Evolutionary conservation across 2,329 filamentous ascomycete genomes (phyloP).

Genomic region (Colletotrichum horii): DNA sequence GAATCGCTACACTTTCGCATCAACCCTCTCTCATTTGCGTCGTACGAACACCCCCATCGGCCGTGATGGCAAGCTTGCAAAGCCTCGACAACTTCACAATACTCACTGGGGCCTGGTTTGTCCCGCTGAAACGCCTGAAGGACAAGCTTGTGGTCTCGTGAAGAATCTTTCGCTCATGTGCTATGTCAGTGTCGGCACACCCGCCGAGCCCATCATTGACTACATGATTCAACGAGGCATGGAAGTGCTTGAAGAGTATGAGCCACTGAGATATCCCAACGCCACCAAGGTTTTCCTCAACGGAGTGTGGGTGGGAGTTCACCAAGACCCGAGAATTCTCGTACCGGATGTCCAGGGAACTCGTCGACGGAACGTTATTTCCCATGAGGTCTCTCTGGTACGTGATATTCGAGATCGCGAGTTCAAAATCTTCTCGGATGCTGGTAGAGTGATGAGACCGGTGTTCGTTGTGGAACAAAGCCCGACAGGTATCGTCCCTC

Average conservation of each 20-base stretch:
- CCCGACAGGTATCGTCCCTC: constrained; percentile 67
- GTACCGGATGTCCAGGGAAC: constrained; percentile 80
- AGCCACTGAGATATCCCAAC: constrained; percentile 82
- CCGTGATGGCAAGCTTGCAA: constrained; percentile 96
- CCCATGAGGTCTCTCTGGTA: constrained; percentile 91
- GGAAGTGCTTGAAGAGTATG: constrained; percentile 96
- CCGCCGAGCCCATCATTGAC: constrained; percentile 86
- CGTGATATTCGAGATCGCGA: constrained; percentile 96
- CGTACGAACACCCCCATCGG: constrained; percentile 98
- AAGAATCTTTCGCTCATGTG: constrained; percentile 99
- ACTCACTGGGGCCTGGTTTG: constrained; percentile 98
- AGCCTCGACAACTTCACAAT: constrained; percentile 96
- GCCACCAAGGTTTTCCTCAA: constrained; percentile 99
- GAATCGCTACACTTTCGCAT: constrained; percentile 97
- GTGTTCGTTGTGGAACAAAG: constrained; percentile 88
- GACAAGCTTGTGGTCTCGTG: constrained; percentile 96
- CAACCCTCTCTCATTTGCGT: constrained; percentile 93
- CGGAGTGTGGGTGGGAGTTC: constrained; percentile 96
- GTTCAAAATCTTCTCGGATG: constrained; percentile 98
- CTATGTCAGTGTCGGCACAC: constrained; percentile 94
- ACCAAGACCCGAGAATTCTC: constrained; percentile 85
- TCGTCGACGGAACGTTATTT: constrained; percentile 81
- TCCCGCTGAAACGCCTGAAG: constrained; percentile 96
- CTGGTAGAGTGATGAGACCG: constrained; percentile 91
- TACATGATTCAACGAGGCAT: constrained; percentile 97